Base-by-base conservation (phyloP, 1,139 yeast species). In the Zhuliangozyma blackwelliae region DNA sequence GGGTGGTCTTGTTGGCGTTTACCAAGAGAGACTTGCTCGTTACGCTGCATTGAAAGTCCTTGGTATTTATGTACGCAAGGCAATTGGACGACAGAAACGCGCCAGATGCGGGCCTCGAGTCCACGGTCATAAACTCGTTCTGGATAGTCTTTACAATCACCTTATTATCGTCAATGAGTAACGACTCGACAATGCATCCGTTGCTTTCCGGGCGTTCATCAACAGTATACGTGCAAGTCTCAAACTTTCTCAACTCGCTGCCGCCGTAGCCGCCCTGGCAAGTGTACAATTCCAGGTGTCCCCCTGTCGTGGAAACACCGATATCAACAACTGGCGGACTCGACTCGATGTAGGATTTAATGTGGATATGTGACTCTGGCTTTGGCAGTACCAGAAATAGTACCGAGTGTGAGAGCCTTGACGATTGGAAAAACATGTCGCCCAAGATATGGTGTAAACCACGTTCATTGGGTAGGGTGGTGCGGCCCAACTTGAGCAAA, bases 261-360 rank as follows among this genome's bases (percentile, higher is more conserved):
- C 65, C 58, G 19, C 60, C 57, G 41, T 61, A 58, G 2, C 72
- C 69, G 20, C 75, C 74, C 40, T 63, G 71, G 36, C 69, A 61
- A 3, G 60, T 42, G 22, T 57, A 47, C 8, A 67, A 13, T n/a
- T 48, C 48, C 3, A 38, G 29, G n/a, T 22, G 10, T 9, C 31
- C 34, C 21, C 32, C 21, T 7, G 16, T 26, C 3, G 13, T 13
- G n/a, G 8, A 13, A 2, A 28, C 10, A 16, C 50, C 49, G 10
- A 67, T 41, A 39, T 61, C 65, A 16, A 69, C 39, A 1, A 70
- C 46, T 1, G 75, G 75, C 4, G 73, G 68, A 4, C 68, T 51
- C 5, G 68, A 55, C 1, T 53, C 46, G n/a, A 43, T 31, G 11
- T 21, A 29, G 10, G 31, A 21, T 9, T 19, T 32, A 4, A 43